phyloP scores from a whole-genome alignment of 2,329 filamentous ascomycete species.

The Hypoxylon sp. region DNA sequence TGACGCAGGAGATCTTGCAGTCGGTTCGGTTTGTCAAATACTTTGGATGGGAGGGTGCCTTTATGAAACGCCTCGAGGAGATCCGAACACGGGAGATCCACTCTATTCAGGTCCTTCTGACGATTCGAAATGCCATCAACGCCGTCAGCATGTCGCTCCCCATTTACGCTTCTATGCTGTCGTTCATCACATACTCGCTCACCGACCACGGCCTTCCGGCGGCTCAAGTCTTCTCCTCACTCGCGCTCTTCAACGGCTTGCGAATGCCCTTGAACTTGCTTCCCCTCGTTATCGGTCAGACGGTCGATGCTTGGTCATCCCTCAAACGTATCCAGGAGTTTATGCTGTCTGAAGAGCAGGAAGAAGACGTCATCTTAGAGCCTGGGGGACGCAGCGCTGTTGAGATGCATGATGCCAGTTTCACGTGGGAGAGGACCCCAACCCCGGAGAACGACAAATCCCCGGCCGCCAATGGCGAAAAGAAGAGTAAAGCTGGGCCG shows the following conservation, averaged over 20 bases:
- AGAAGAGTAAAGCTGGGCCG: conserved; percentile 52
- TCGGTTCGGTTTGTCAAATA: conserved; percentile 95
- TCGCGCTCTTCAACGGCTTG: conserved; percentile 91
- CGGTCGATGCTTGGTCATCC: conserved; percentile 88
- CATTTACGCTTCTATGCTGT: conserved; percentile 92
- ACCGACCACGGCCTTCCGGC: conserved; percentile 73
- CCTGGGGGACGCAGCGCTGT: conserved; percentile 72
- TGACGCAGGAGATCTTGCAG: conserved; percentile 91
- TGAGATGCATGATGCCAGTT: conserved; percentile 74
- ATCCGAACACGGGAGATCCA: conserved; percentile 80
- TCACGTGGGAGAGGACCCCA: conserved; percentile 83
- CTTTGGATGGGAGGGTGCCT: conserved; percentile 93
- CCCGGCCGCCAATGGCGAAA: conserved; percentile 58
- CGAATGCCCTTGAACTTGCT: conserved; percentile 89
- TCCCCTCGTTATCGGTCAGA: conserved; percentile 86
- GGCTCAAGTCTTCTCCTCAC: conserved; percentile 86
- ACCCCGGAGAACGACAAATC: conserved; percentile 59
- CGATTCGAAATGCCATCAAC: conserved; percentile 85
- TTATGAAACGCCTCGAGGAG: conserved; percentile 76
- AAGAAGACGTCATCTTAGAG: conserved; percentile 69
- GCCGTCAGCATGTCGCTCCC: conserved; percentile 86
- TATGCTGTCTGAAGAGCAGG: conserved; percentile 82
- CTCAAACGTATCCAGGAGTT: conserved; percentile 88
- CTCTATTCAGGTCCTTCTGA: conserved; percentile 83
- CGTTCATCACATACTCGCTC: conserved; percentile 83